Percentiles rank a stretch among this genome's conserved stretches.
These are phyloP conservation scores for Epicoccum nigrum DNA, from an alignment of 2,329 filamentous ascomycete genomes.

Conservation along the genomic window DNA sequence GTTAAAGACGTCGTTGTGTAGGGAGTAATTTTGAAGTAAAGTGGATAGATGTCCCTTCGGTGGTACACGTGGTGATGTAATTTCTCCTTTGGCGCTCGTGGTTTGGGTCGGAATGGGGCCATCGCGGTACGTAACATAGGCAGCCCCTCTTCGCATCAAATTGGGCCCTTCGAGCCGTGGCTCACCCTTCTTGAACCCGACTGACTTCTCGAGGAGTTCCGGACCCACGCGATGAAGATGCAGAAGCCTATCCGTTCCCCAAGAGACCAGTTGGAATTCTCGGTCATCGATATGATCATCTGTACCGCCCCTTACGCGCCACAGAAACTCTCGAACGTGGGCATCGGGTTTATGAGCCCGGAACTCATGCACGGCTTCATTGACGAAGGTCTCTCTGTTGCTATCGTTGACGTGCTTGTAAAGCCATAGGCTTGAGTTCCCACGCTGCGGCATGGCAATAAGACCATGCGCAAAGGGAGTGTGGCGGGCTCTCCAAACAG, in stretches of 20 bases:
- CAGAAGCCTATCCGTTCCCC: slow-evolving; percentile 85
- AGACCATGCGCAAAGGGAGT: slow-evolving; percentile 88
- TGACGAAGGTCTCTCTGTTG: slow-evolving; percentile 27
- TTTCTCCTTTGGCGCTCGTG: slow-evolving; percentile 23
- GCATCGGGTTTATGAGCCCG: slow-evolving; percentile 57
- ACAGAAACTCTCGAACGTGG: slow-evolving; percentile 88
- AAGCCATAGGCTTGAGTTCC: slow-evolving; percentile 81
- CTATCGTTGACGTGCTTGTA: slow-evolving; percentile 69
- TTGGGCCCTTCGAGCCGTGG: slow-evolving; percentile 68
- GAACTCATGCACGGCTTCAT: slow-evolving; percentile 54
- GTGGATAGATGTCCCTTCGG: slow-evolving; percentile 36
- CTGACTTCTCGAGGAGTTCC: slow-evolving; percentile 64
- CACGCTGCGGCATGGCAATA: slow-evolving; percentile 89
- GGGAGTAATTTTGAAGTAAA: slow-evolving; percentile 31
- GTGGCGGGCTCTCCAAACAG: slow-evolving; percentile 88
- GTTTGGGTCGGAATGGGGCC: slow-evolving; percentile 30
- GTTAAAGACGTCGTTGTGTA: slow-evolving; percentile 20
- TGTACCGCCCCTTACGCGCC: slow-evolving; percentile 74
- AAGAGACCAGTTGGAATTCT: slow-evolving; percentile 91
- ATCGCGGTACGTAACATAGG: slow-evolving; percentile 84
- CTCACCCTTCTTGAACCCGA: slow-evolving; percentile 75
- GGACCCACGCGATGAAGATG: slow-evolving; percentile 76
- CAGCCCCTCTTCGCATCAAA: slow-evolving; percentile 80
- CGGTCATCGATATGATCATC: slow-evolving; percentile 76
- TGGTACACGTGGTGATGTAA: slow-evolving; percentile 26